These are phyloP conservation scores for Athelia sp. DNA, from an alignment of 1,284 basidiomycete genomes.

Conservation along the genomic window DNA sequence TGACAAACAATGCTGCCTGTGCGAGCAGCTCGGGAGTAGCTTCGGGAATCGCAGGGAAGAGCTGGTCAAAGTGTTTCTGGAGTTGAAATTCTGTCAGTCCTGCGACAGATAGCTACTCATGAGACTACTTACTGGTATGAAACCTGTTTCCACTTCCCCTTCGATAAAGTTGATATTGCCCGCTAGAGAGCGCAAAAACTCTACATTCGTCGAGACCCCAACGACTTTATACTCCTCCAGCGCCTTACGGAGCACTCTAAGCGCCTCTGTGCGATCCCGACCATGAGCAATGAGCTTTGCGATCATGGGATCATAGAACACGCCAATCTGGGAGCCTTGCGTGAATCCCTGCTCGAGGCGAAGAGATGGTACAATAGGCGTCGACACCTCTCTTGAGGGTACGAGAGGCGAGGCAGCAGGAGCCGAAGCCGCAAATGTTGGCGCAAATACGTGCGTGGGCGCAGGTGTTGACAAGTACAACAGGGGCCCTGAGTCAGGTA, in stretches of 20 bases:
- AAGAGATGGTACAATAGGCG: conserved; percentile 54
- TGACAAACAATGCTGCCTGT: conserved; percentile 74
- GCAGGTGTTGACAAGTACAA: conserved; percentile 75
- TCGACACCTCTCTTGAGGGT: conserved; percentile 32
- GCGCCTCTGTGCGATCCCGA: conserved; percentile 79
- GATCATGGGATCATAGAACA: conserved; percentile 95
- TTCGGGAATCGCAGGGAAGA: conserved; percentile 62
- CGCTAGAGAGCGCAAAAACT: conserved; percentile 80
- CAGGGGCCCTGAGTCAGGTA: conserved; percentile 85
- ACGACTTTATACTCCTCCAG: conserved; percentile 88
- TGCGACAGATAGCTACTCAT: too few relatives aligned
- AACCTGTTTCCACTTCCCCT: conserved; percentile 90
- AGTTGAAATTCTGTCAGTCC: background rate
- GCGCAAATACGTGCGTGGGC: conserved; percentile 63
- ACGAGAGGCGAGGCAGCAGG: conserved; percentile 19
- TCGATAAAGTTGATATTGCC: conserved; percentile 73
- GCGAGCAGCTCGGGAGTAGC: conserved; percentile 64
- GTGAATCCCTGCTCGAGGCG: conserved; percentile 91
- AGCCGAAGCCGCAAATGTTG: conserved; percentile 30
- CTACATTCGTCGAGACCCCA: conserved; percentile 87
- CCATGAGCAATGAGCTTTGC: conserved; percentile 92
- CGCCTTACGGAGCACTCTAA: conserved; percentile 75
- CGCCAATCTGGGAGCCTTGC: conserved; percentile 83
- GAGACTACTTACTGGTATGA: conserved; percentile 63
- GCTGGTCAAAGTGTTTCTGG: conserved; percentile 74